These are phyloP conservation scores for Myriosclerotinia curreyana DNA, from an alignment of 2,329 filamentous ascomycete species.

Conservation along the genomic window DNA sequence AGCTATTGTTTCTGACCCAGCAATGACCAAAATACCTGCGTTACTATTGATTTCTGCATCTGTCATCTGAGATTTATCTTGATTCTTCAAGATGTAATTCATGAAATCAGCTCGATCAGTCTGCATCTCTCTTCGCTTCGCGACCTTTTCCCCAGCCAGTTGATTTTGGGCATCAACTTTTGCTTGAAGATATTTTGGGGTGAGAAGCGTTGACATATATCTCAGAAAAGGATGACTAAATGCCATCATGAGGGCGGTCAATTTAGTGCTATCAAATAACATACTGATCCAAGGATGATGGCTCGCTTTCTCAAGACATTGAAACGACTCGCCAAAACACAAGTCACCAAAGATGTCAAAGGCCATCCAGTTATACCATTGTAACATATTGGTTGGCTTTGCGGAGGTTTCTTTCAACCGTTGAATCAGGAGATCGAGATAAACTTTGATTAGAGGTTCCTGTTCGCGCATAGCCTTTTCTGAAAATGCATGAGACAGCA, in stretches of 20 bases:
- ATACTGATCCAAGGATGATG: background rate
- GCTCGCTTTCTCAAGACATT: background rate
- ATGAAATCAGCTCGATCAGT: background rate
- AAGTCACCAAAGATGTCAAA: background rate
- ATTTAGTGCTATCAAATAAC: background rate
- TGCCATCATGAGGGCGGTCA: background rate
- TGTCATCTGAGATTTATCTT: background rate
- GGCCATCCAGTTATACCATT: background rate
- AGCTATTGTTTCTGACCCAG: background rate
- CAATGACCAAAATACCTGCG: background rate
- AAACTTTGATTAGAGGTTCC: background rate
- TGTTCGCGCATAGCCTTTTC: background rate
- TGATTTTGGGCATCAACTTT: background rate
- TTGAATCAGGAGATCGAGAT: background rate
- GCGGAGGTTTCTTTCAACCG: background rate
- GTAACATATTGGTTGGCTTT: background rate
- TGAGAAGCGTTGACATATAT: background rate
- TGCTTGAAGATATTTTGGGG: background rate
- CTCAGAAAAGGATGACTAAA: background rate
- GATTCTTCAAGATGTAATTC: background rate
- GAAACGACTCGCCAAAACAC: background rate
- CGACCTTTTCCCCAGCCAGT: background rate
- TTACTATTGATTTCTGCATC: background rate
- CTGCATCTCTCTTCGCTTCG: background rate
- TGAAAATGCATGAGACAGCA: background rate